Percentiles rank a stretch among this genome's conserved stretches.
Conservation (phyloP, 179 eudicot species). For the Gypsophila paniculata region DNA sequence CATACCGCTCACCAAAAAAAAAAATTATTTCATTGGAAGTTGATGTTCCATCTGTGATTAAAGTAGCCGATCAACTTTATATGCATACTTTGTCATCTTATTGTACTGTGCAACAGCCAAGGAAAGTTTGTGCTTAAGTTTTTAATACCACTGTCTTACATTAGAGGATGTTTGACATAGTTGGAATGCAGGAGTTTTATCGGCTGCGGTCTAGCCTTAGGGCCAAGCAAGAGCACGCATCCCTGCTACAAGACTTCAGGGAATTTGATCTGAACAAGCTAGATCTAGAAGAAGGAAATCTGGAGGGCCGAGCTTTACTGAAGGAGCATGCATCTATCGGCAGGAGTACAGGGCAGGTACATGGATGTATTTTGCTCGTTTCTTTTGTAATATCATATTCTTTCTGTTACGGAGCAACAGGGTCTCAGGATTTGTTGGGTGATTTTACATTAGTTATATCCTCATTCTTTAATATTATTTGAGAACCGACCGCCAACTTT, state of each 20-base stretch:
- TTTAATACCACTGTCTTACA: neutral
- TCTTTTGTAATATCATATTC: conserved; percentile 6
- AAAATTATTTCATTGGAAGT: neutral
- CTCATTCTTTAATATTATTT: neutral
- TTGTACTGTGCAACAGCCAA: conserved; percentile 1
- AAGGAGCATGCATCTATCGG: conserved; percentile 76
- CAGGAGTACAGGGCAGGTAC: conserved; percentile 84
- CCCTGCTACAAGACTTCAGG: conserved; percentile 85
- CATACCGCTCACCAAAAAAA: neutral
- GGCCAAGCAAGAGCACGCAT: conserved; percentile 94
- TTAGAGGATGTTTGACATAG: conserved; percentile 23
- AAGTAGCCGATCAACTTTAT: neutral
- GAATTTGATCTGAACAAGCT: conserved; percentile 76
- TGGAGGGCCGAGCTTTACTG: conserved; percentile 57
- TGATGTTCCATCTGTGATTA: neutral
- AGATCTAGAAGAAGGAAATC: conserved; percentile 79
- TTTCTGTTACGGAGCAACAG: neutral
- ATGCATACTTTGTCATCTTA: neutral
- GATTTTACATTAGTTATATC: neutral
- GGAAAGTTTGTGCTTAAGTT: neutral
- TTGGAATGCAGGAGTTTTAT: conserved; percentile 73
- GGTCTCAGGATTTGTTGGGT: neutral
- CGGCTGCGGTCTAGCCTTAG: conserved; percentile 83
- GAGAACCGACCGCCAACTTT: neutral
- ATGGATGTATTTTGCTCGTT: neutral